Evolutionary conservation across 768 basidiomycete species (phyloP).

Genomic region (Lentinula aciculospora): DNA sequence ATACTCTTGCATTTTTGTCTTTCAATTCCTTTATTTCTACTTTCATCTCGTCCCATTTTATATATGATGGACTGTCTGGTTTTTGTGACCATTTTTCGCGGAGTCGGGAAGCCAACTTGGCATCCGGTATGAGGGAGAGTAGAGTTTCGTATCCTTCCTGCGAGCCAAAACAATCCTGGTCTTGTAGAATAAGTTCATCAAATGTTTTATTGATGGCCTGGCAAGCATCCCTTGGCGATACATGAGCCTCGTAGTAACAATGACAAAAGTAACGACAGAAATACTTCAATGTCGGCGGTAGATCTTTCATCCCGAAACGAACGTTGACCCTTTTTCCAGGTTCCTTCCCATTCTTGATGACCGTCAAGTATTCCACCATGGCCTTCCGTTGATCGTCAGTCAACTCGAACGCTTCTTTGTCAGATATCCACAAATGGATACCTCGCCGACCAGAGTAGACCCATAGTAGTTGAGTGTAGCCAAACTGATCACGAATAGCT

Average conservation of each 20-base stretch:
- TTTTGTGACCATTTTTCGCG: slow-evolving; percentile 53
- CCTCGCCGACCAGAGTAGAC: slow-evolving; percentile 98
- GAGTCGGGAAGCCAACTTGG: slow-evolving; percentile 39
- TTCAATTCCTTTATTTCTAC: slow-evolving; percentile 27
- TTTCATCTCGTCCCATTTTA: slow-evolving; percentile 73
- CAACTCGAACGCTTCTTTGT: slow-evolving; percentile 79
- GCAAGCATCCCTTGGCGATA: slow-evolving; percentile 33
- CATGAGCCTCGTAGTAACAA: neutral
- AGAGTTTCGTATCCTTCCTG: slow-evolving; percentile 72
- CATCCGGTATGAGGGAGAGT: slow-evolving; percentile 69
- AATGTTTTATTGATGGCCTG: slow-evolving; percentile 53
- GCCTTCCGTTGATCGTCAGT: slow-evolving; percentile 89
- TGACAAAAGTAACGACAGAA: slow-evolving; percentile 19
- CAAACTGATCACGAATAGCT: slow-evolving; percentile 82
- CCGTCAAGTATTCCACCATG: slow-evolving; percentile 82
- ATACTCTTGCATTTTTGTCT: slow-evolving; percentile 26
- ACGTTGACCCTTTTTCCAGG: slow-evolving; percentile 81
- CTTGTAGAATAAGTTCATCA: slow-evolving; percentile 58
- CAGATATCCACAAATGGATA: slow-evolving; percentile 97
- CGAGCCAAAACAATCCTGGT: slow-evolving; percentile 79
- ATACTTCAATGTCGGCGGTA: slow-evolving; percentile 76
- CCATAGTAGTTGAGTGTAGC: slow-evolving; percentile 88
- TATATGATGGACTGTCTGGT: slow-evolving; percentile 47
- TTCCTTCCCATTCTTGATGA: slow-evolving; percentile 77
- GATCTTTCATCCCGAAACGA: slow-evolving; percentile 32